phyloP scores from a whole-genome alignment of 768 basidiomycete genomes.

The Tylopilus cervinicoccineus region DNA sequence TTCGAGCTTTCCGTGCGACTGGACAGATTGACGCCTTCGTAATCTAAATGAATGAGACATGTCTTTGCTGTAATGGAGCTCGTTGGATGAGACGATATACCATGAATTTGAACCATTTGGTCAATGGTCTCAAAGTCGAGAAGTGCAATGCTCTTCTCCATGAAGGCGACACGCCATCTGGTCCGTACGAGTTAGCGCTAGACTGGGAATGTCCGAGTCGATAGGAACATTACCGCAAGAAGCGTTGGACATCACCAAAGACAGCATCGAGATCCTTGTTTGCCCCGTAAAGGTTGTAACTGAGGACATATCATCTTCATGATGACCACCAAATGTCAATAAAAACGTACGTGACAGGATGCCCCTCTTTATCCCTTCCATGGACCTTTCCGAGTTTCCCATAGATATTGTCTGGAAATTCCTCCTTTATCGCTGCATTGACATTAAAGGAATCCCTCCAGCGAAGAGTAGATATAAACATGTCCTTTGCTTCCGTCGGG shows the following conservation, averaged over 20 bases:
- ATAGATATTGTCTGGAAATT: slow-evolving; percentile 60
- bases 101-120: slow-evolving; percentile 72
- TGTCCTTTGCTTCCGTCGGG: slow-evolving; percentile 51
- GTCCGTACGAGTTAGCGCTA: slow-evolving; percentile 4
- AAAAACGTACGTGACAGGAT: slow-evolving; percentile 61
- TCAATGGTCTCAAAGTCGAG: slow-evolving; percentile 75
- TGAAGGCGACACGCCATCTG: slow-evolving; percentile 78
- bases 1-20: slow-evolving; percentile 73
- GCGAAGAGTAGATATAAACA: slow-evolving; percentile 63
- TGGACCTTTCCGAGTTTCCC: slow-evolving; percentile 59
- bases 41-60: slow-evolving; percentile 44
- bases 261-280: slow-evolving; percentile 61
- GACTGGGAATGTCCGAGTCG: no score
- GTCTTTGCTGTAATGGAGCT: not conserved
- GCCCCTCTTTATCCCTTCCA: slow-evolving; percentile 67
- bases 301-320: slow-evolving; percentile 24
- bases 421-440: slow-evolving; percentile 54
- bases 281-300: slow-evolving; percentile 79
- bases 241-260: slow-evolving; percentile 74
- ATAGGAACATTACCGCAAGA: slow-evolving; percentile 53
- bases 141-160: slow-evolving; percentile 59
- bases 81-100: slow-evolving; percentile 28
- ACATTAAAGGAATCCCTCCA: slow-evolving; percentile 70
- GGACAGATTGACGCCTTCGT: slow-evolving; percentile 64
- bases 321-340: not conserved